Percentiles rank a stretch among this genome's conserved stretches.
Evolutionary conservation across 768 basidiomycete species (phyloP).

Genomic region (Rhizopogon vinicolor): DNA sequence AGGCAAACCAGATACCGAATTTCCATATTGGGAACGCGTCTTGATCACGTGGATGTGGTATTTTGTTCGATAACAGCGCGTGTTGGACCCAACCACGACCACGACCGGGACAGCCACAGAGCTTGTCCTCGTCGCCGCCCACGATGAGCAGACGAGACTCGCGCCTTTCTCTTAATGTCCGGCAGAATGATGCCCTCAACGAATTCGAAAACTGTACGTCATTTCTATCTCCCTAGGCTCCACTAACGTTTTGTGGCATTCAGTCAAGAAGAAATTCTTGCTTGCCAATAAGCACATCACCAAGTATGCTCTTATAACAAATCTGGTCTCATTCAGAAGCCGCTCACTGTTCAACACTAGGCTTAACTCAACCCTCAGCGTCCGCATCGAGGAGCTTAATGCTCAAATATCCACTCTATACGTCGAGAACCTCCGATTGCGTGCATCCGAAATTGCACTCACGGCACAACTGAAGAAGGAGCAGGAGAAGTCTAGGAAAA

Average conservation of each 20-base stretch:
- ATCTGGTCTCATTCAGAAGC: slow-evolving; percentile 1
- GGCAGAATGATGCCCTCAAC: slow-evolving; percentile 75
- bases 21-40: slow-evolving; percentile 16
- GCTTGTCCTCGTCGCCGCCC: slow-evolving; percentile 12
- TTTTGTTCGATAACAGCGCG: slow-evolving; percentile 32
- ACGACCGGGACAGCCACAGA: slow-evolving; percentile 16
- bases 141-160: slow-evolving; percentile 32
- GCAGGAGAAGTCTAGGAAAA: slow-evolving; percentile 66
- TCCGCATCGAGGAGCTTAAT: slow-evolving; percentile 81
- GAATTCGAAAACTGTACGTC: slow-evolving; percentile 83
- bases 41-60: slow-evolving; percentile 23
- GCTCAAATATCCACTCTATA: slow-evolving; percentile 78
- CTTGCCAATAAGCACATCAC: slow-evolving; percentile 91
- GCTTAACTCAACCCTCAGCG: slow-evolving; percentile 80
- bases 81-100: slow-evolving; percentile 16
- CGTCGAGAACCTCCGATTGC: slow-evolving; percentile 77
- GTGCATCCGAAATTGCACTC: slow-evolving; percentile 76
- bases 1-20: slow-evolving; percentile 11
- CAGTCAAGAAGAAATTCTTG: slow-evolving; percentile 91
- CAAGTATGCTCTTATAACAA: slow-evolving; percentile 45
- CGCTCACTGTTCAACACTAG: slow-evolving; percentile 29
- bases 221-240: slow-evolving; percentile 6
- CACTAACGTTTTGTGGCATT: slow-evolving; percentile 27
- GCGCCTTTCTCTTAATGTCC: slow-evolving; percentile 47
- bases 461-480: slow-evolving; percentile 75